Conservation (phyloP, 108 stramenopile genomes). For the Skeletonema menzelii region DNA sequence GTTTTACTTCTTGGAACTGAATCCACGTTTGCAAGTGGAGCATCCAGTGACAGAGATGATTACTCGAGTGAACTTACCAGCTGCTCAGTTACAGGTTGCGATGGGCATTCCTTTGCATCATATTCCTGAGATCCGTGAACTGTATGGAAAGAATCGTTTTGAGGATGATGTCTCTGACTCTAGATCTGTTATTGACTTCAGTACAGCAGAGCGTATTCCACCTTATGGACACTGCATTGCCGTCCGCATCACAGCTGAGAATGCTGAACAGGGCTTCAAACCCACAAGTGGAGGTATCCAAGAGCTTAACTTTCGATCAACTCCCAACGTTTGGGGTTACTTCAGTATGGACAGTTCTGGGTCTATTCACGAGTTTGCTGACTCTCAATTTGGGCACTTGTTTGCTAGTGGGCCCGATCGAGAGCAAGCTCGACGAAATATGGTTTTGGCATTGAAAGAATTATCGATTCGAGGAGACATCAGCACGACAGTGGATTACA, state of each 20-base stretch:
- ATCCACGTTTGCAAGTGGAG: slow-evolving; percentile 98
- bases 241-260: slow-evolving; percentile 99
- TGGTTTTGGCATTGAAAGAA: slow-evolving; percentile 97
- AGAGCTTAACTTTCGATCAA: slow-evolving; percentile 98
- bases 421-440: slow-evolving; percentile 94
- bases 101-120: slow-evolving; percentile 98
- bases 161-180: slow-evolving; percentile 73
- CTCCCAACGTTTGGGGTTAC: slow-evolving; percentile 99
- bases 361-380: slow-evolving; percentile 99
- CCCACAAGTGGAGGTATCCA: slow-evolving; percentile 95
- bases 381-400: slow-evolving; percentile 99
- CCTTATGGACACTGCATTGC: slow-evolving; percentile 95
- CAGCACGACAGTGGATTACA: slow-evolving; percentile 98
- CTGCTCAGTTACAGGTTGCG: slow-evolving; percentile 97
- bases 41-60: slow-evolving; percentile 99
- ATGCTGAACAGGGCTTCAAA: slow-evolving; percentile 98
- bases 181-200: slow-evolving; percentile 74
- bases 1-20: slow-evolving; percentile 99
- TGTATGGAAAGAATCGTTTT: slow-evolving; percentile 90
- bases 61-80: slow-evolving; percentile 95
- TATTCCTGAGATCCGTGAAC: slow-evolving; percentile 94
- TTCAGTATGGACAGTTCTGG: slow-evolving; percentile 98
- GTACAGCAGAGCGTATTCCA: slow-evolving; percentile 53
- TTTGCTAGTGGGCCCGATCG: slow-evolving; percentile 94
- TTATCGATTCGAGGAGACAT: slow-evolving; percentile 98